Evolutionary conservation across 2,329 filamentous ascomycete species (phyloP), one percentile per base, ranked within the genome.

Genomic region (Byssoonygena ceratinophila): DNA sequence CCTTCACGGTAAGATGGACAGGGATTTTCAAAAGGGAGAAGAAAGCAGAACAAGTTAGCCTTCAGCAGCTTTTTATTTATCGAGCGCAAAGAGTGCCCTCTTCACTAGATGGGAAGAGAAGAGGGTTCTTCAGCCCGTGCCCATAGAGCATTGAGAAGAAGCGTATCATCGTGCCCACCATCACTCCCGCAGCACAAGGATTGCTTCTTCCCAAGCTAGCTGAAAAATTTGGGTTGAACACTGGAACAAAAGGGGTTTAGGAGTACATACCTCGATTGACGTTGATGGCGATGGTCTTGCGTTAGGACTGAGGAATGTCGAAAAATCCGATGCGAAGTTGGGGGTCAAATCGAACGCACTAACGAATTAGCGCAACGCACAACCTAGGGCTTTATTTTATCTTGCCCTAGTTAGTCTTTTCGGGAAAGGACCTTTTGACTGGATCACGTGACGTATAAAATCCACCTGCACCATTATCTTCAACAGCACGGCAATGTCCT

Each of bases 91-190:
- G 80, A 82, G 80, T 83, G 79, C 80, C 80, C 79, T 34, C 43
- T 50, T 34, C 29, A 40, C 36, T 48, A 47, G 32, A n/a, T 37
- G 62, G 39, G 40, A 51, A 45, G 66, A 63, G 63, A 71, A 66
- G 74, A 80, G 78, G 80, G 80, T 81, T 84, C 80, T 82, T 82
- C 77, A 81, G 78, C 80, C 81, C 78, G 71, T 79, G 70, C 66
- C 64, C 71, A 45, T 32, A 11, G n/a, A 46, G 25, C 63, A 50
- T 25, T 60, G 64, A 63, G 64, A 63, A 67, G 64, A 69, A 62
- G 67, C 68, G 68, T 71, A 71, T 71, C 68, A 70, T 68, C 62
- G 44, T 44, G 44, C 25, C 46, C 9, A 7, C n/a, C 37, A 41
- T 41, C 36, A 31, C 25, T 49, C 25, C 37, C 37, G 12, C 34